Percentiles rank a stretch among this genome's conserved stretches.
These are phyloP conservation scores for Mortierella hygrophila DNA, from an alignment of 192 early-diverging fungal species.

Conservation along the genomic window DNA sequence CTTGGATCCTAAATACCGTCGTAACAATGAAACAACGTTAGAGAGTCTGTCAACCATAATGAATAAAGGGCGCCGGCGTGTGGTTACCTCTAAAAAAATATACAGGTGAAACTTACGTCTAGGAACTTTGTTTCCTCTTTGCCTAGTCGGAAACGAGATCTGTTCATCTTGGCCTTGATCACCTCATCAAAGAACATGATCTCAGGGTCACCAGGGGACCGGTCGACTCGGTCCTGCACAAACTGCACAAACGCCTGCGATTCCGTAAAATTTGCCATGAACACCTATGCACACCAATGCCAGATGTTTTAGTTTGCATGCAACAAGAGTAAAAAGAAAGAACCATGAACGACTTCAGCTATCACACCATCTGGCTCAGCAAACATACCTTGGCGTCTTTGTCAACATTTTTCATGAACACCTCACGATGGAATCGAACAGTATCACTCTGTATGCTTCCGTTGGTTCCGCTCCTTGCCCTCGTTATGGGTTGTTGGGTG, in stretches of 20 bases:
- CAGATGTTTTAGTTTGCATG: too few species aligned
- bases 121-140: constrained; percentile 76
- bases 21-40: neutral
- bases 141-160: constrained; percentile 76
- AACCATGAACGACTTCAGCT: too few species aligned
- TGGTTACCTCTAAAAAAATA: neutral
- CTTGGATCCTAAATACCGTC: constrained; percentile 32
- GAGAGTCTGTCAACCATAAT: too few species aligned
- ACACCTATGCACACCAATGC: constrained; percentile 51
- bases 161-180: constrained; percentile 84
- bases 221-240: constrained; percentile 75
- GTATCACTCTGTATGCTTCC: constrained; percentile 40
- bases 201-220: constrained; percentile 74
- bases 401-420: constrained; percentile 70
- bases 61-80: too few species aligned
- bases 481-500: constrained; percentile 11
- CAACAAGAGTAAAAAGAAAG: too few species aligned
- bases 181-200: constrained; percentile 86
- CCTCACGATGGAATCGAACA: constrained; percentile 68
- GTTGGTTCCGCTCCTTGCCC: constrained; percentile 39
- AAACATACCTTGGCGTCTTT: constrained; percentile 38
- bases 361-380: neutral
- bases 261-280: constrained; percentile 72
- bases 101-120: constrained; percentile 53
- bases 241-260: constrained; percentile 88